Evolutionary conservation across 78 protist species (phyloP).

Genomic region (Isochrysis galbana): DNA sequence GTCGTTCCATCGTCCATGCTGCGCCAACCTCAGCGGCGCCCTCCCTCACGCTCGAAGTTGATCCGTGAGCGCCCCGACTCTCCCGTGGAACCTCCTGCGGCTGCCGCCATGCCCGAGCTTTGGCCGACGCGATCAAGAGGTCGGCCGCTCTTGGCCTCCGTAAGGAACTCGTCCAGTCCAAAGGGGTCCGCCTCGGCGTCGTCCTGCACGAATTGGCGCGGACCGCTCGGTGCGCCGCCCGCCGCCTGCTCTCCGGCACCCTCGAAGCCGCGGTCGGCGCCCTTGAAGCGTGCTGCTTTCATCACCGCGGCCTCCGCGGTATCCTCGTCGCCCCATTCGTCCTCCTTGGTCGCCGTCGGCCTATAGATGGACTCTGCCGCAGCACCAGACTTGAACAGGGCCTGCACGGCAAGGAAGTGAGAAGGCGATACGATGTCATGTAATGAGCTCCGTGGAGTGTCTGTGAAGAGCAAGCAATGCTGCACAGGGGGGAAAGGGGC

Average conservation of each 20-base stretch:
- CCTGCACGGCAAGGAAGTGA: slow-evolving; percentile 41
- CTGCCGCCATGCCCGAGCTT: background rate
- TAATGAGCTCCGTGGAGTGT: no score
- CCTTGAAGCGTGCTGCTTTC: background rate
- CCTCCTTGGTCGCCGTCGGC: background rate
- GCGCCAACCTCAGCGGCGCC: no score
- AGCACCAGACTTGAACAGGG: slow-evolving; percentile 38
- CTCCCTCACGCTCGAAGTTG: background rate
- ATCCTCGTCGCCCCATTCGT: slow-evolving; percentile 21
- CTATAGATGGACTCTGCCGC: background rate
- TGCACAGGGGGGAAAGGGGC: no score
- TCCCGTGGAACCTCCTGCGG: background rate
- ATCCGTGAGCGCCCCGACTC: background rate
- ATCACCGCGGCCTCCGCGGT: background rate
- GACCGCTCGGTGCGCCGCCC: background rate
- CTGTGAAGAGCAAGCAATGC: no score
- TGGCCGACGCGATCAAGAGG: background rate
- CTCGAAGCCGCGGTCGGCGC: background rate
- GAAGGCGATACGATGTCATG: background rate
- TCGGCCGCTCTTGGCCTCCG: background rate
- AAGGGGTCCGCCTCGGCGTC: slow-evolving; percentile 10
- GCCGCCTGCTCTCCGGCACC: background rate
- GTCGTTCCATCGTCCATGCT: no score
- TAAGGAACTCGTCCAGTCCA: slow-evolving; percentile 25
- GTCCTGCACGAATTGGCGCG: slow-evolving; percentile 11